Evolutionary conservation across 2,329 filamentous ascomycete species (phyloP), one percentile per base, ranked within the genome.

Genomic region (Calonectria honghensis): DNA sequence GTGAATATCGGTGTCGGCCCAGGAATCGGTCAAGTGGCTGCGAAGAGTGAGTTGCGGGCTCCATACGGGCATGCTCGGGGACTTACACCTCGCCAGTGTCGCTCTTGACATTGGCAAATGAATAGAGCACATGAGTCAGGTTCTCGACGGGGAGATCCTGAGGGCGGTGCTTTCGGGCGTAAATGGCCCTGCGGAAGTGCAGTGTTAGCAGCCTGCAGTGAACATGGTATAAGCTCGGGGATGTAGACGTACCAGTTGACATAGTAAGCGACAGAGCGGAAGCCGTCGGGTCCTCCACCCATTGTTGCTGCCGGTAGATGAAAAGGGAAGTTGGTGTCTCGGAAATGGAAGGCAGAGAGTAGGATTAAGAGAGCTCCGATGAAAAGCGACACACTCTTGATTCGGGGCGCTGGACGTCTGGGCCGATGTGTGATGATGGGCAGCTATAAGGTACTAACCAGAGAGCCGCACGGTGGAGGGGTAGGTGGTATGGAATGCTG

Each of bases 101-200:
- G 3, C 93, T 89, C 5, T 91, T 90, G 73, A 98, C 91, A 83
- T 98, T 97, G 82, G 95, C 96, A 85, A 98, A 98, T 20, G 96
- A 89, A 79, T 98, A 98, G 20, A 98, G 91, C 6, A 98, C 86
- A 82, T 98, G 96, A 0, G 96, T 98, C 52, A 98, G 90, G 71
- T 95, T 94, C 70, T 96, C 91, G 4, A 90, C 92, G 0, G 95
- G 94, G 7, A 98, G 90, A 82, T 98, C 92, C 82, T 97, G 94
- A 0, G 96, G 96, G n/a, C 93, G 90, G 83, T 97, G 94, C 80
- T 96, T 94, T 70, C 96, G 92, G 50, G 89, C 95, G 84, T 98
- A 98, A 79, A 98, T 96, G 77, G 94, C 95, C 95, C 89, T 88
- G 69, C 13, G 18, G 27, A 13, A 7, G 35, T 35, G 75, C 78